Base-by-base conservation (phyloP, 352 stramenopile genomes). In the Pythium grandisporangium region DNA sequence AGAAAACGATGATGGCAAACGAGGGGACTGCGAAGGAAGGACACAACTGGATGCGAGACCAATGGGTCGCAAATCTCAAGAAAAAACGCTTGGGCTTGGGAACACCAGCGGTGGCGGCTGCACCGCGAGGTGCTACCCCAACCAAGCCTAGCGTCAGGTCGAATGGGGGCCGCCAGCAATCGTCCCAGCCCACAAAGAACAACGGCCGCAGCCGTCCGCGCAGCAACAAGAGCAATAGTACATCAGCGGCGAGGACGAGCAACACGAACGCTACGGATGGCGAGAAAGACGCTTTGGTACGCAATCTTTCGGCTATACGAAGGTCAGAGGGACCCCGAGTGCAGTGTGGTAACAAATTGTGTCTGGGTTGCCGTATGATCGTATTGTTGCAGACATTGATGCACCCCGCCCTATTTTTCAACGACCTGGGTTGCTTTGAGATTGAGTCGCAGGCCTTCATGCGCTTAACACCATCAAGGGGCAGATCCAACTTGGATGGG, bases 1-100 rank as follows among this genome's bases (percentile, higher is more conserved):
- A 72, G 65, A 70, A 54, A 39, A 55, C 63, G 21, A 71, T 77
- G 50, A 30, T 58, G 16, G 62, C 60, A 1, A 45, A n/a, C 10
- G 59, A 73, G 32, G 56, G 56, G 33, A n/a, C n/a, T n/a, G 43
- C 17, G 24, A 64, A 61, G 42, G 55, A 60, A 17, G 43, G 58
- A 37, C 51, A 53, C 41, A 91, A 91, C 58, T 75, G 64, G 40
- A 67, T 91, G 55, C 70, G 78, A 16, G 70, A 86, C 25, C 74
- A 91, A 48, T 91, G 78, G 78, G 61, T 91, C n/a, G 78, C 78
- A 7, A 91, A 89, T 43, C 55, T 91, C 33, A 80, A 77, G 56
- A 91, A 87, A 53, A 87, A 84, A 43, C 62, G 61, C 17, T 62
- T 80, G 48, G 65, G 47, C 14, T 53, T 46, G 49, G 55, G 5